phyloP scores from a whole-genome alignment of 2,329 filamentous ascomycete genomes.

The Aspergillus sp. region DNA sequence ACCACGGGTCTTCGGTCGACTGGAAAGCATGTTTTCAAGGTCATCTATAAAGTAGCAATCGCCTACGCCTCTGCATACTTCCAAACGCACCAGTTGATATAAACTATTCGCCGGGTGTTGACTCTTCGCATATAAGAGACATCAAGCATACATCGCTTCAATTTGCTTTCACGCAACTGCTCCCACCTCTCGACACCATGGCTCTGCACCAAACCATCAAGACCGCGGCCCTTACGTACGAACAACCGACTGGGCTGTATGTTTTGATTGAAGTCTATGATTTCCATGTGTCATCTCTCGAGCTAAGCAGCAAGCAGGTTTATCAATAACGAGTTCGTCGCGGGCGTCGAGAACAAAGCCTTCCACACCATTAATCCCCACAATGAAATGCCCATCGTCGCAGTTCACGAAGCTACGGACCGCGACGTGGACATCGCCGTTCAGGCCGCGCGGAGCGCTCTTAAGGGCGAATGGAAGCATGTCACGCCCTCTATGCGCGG shows the following conservation, averaged over 20 bases:
- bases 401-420: conserved; percentile 21
- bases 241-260: conserved; percentile 20
- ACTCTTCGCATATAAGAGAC: not conserved
- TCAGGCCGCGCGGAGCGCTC: conserved; percentile 18
- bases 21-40: too few relatives aligned
- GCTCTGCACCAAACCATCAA: conserved; percentile 14
- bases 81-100: not conserved
- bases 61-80: not conserved
- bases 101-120: too few relatives aligned
- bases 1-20: not conserved
- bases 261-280: conserved; percentile 3
- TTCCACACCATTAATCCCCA: conserved; percentile 25
- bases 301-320: conserved; percentile 12
- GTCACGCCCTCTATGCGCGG: conserved; percentile 15
- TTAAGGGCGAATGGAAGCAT: conserved; percentile 16
- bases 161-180: not conserved
- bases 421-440: conserved; percentile 26
- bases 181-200: conserved; percentile 1
- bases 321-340: conserved; percentile 26
- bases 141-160: not conserved
- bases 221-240: conserved; percentile 18
- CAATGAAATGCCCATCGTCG: conserved; percentile 19
- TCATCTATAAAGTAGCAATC: not conserved
- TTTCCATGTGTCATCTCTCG: not conserved
- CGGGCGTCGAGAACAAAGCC: conserved; percentile 18